Evolutionary conservation across 108 stramenopile genomes (phyloP), one percentile per base, ranked within the genome.

Genomic region (Conticribra weissflogii): DNA sequence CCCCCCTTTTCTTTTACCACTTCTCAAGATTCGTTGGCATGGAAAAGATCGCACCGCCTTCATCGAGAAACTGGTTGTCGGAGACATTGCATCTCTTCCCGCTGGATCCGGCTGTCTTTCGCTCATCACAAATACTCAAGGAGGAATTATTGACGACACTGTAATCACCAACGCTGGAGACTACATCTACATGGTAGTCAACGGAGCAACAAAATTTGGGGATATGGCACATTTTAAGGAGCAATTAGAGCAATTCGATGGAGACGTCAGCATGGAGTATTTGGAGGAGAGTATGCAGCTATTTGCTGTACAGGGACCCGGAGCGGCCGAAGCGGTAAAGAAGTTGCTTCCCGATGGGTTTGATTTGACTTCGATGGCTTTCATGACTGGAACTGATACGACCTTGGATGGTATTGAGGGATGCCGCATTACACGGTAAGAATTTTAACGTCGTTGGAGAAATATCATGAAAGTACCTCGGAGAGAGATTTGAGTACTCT

Each of bases 81-180:
- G 96, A 27, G 97, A 98, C 64, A 91, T 99, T 67, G 81, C 59
- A 23, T 92, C 90, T 17, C 66, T 98, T 27, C 77, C 74, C 4
- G 55, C 68, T 0, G 93, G 90, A 9, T 68, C 71, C 33, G 97
- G 91, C 7, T 84, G 90, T 57, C 68, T 98, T 41, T 86, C 86
- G 34, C 81, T 99, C 47, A 71, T 99, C 30, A 98, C 97, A 14
- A 98, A 97, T 70, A 89, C 67, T 45, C 66, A 91, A 16, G 99
- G 99, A 22, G 96, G 97, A 33, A 99, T 99, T 62, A 82, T 98
- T 21, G 99, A 98, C 69, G 99, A 99, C 83, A 96, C 96, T 5
- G 96, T 99, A 59, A 95, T 99, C 72, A 94, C 95, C 21, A 96
- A 93, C 80, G 85, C 89, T 17, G 96, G 88, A 17, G 93, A 94